A percentile compares a stretch with the other conserved stretches of the same genome.
Evolutionary conservation across 2,329 filamentous ascomycete species (phyloP).

Genomic region (Rhynchosporium secalis): DNA sequence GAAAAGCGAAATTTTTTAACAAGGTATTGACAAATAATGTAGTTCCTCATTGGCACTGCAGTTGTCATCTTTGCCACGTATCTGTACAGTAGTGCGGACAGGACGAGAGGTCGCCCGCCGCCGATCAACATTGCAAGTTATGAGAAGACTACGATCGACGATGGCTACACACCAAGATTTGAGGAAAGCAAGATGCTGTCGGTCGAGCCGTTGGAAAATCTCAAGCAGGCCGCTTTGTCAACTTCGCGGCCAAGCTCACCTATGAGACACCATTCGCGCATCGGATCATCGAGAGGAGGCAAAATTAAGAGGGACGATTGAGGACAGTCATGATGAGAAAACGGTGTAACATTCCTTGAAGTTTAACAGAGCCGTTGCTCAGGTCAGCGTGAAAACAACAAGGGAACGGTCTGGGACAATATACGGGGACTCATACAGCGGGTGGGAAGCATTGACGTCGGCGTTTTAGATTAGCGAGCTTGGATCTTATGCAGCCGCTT

Average conservation of each 20-base stretch:
- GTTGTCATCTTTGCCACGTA: constrained; percentile 82
- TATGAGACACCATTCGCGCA: constrained; percentile 45
- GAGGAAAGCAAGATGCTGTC: constrained; percentile 39
- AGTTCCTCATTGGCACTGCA: constrained; percentile 81
- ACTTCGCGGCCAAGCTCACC: constrained; percentile 55
- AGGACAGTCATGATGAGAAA: constrained; percentile 13
- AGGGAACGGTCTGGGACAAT: constrained; percentile 14
- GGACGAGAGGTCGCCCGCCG: constrained; percentile 58
- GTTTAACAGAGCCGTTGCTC: constrained; percentile 17
- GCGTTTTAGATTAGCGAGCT: constrained; percentile 21
- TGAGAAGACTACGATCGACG: constrained; percentile 60
- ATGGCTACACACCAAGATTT: constrained; percentile 38
- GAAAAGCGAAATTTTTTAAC: neutral
- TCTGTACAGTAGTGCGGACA: constrained; percentile 73
- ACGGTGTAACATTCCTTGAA: constrained; percentile 16
- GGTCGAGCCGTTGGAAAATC: constrained; percentile 33
- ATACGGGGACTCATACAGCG: constrained; percentile 10
- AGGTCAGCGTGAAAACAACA: constrained; percentile 11
- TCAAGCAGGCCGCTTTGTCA: constrained; percentile 49
- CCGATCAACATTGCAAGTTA: constrained; percentile 71
- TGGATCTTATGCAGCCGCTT: constrained; percentile 20
- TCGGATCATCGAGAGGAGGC: constrained; percentile 42
- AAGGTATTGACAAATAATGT: neutral
- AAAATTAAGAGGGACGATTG: constrained; percentile 43
- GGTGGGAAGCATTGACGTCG: constrained; percentile 21